These are phyloP conservation scores for Sclerotinia spermophila DNA, from an alignment of 2,329 filamentous ascomycete species.

Conservation along the genomic window DNA sequence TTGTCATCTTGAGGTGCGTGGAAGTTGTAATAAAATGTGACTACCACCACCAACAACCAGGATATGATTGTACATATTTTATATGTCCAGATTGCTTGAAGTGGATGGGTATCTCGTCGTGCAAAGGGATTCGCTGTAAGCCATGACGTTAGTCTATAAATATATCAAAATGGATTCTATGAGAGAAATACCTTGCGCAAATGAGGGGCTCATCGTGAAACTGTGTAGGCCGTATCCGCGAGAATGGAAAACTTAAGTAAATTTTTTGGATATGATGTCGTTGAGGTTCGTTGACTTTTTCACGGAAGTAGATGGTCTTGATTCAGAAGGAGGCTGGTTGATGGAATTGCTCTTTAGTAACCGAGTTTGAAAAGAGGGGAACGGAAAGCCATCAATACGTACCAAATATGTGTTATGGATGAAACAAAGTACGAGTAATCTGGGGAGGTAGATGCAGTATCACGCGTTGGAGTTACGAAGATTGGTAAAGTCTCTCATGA, in stretches of 20 bases:
- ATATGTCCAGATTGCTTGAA: slow-evolving; percentile 63
- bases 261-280: background rate
- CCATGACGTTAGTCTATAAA: background rate
- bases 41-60: slow-evolving; percentile 70
- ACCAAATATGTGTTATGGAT: background rate
- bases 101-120: slow-evolving; percentile 62
- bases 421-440: background rate
- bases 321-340: background rate
- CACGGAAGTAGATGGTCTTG: background rate
- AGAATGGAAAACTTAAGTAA: background rate
- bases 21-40: slow-evolving; percentile 71
- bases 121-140: slow-evolving; percentile 70
- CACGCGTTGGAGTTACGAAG: background rate
- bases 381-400: background rate
- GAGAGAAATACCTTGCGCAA: slow-evolving; percentile 12
- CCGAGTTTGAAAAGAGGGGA: background rate
- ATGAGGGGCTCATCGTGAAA: slow-evolving; percentile 9
- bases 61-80: slow-evolving; percentile 70
- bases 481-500: background rate
- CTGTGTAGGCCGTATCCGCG: background rate
- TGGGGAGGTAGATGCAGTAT: background rate
- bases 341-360: background rate
- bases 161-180: background rate
- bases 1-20: slow-evolving; percentile 58
- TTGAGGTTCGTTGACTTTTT: background rate